Base-by-base conservation (phyloP, 495 filamentous ascomycete genomes). In the Glarea lozoyensis region DNA sequence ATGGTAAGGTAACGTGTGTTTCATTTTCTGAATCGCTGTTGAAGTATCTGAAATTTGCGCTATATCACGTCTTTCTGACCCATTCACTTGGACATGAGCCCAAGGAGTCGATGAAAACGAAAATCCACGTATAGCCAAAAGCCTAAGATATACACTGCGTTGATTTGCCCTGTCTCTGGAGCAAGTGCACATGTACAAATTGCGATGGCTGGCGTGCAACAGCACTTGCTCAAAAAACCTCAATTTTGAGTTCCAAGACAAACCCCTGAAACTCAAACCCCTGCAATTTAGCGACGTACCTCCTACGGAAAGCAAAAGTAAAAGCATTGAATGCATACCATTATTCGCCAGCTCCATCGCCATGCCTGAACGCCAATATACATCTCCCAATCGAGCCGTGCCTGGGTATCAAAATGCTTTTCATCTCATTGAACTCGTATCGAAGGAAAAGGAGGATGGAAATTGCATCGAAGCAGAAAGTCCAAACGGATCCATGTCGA, bases 391-490 rank as follows among this genome's bases (percentile, higher is more conserved):
- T n/a, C 25, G 25, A 10, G 35, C 22, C 10, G 5, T 40, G 32
- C 42, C 29, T 27, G 53, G 53, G 53, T 55, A 55, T 55, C 52
- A 54, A 41, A 35, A 18, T 15, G 3, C 39, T 48, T 39, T 43
- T 56, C 38, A 73, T 55, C 71, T 60, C 69, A 75, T 74, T 42
- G 71, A 73, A 58, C 70, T 76, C 36, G 72, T 75, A 43, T 89
- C 84, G 46, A 87, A 88, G 40, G 80, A 84, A 66, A 89, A 94
- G 30, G 86, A 84, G 3, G 84, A 88, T 16, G 88, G 88, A 54
- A 93, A 95, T 52, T 88, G 84, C 88, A 95, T 93, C 64, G 85
- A 92, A 16, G 88, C 87, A 41, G 82, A 86, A 32, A 94, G 66
- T 13, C 88, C 88, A 54, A 94, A 95, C 7, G 88, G 87, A 63